phyloP scores from a whole-genome alignment of 306 rosid species.

The Medicago ruthenica region DNA sequence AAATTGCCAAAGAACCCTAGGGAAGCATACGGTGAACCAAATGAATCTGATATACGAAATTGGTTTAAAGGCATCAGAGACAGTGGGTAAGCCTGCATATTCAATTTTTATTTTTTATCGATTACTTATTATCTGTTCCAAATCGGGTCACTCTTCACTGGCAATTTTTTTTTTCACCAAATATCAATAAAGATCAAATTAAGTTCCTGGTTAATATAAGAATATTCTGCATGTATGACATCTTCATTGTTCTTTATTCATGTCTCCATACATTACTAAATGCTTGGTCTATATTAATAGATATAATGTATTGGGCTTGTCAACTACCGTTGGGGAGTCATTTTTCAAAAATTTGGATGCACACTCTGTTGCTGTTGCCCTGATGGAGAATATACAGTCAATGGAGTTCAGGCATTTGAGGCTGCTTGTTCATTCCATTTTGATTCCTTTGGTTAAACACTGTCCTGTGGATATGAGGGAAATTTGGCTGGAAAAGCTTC shows the following conservation, averaged over 20 bases:
- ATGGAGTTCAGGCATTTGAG: conserved; percentile 98
- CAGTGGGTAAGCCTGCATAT: conserved; percentile 73
- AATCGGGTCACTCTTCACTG: conserved; percentile 14
- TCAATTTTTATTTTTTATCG: conserved; percentile 21
- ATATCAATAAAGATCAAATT: conserved; percentile 22
- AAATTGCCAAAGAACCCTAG: conserved; percentile 71
- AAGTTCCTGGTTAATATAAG: conserved; percentile 34
- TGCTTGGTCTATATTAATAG: conserved; percentile 51
- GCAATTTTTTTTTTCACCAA: conserved; percentile 20
- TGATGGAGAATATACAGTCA: conserved; percentile 89
- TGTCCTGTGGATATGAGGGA: conserved; percentile 93
- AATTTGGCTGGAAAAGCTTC: conserved; percentile 84
- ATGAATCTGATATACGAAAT: conserved; percentile 78
- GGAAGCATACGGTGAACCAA: conserved; percentile 75
- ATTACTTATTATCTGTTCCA: conserved; percentile 11
- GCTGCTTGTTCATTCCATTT: conserved; percentile 83
- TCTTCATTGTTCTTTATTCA: conserved; percentile 28
- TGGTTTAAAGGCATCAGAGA: conserved; percentile 97
- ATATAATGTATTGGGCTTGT: conserved; percentile 90
- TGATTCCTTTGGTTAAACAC: conserved; percentile 79
- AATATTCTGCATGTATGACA: conserved; percentile 34
- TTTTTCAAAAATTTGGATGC: conserved; percentile 78
- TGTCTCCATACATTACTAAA: conserved; percentile 38
- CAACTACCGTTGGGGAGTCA: conserved; percentile 81
- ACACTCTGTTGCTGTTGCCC: conserved; percentile 70